Percentiles rank a stretch among this genome's conserved stretches.
Evolutionary conservation across 2,329 filamentous ascomycete genomes (phyloP).

Genomic region (Laburnicola sp.): DNA sequence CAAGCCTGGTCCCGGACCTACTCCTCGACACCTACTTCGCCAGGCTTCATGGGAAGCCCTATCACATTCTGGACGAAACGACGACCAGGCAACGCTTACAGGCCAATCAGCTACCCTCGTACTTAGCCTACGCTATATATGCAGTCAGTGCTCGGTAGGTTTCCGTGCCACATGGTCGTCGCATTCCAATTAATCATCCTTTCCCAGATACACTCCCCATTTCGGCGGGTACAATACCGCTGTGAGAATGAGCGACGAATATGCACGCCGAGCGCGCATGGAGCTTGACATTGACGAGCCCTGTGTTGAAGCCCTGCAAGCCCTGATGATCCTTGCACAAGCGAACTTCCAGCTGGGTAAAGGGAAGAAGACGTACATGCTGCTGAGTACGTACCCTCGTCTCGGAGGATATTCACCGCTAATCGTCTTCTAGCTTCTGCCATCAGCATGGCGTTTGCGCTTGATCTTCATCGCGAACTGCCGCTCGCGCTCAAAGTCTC

Average conservation of each 20-base stretch:
- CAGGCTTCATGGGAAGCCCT: slow-evolving; percentile 79
- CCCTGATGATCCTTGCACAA: slow-evolving; percentile 72
- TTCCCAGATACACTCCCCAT: slow-evolving; percentile 67
- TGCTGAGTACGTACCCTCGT: slow-evolving; percentile 63
- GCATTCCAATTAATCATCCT: slow-evolving; percentile 41
- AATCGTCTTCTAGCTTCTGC: slow-evolving; percentile 61
- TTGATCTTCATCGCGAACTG: slow-evolving; percentile 78
- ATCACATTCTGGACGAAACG: slow-evolving; percentile 71
- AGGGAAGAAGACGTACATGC: slow-evolving; percentile 78
- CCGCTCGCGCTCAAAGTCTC: slow-evolving; percentile 65
- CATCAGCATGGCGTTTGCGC: slow-evolving; percentile 79
- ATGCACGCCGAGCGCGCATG: slow-evolving; percentile 67
- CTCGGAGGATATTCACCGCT: slow-evolving; percentile 16
- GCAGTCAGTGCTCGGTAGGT: slow-evolving; percentile 51
- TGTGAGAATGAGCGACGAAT: slow-evolving; percentile 70
- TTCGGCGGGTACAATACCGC: slow-evolving; percentile 68
- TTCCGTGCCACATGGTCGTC: slow-evolving; percentile 31
- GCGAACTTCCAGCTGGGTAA: slow-evolving; percentile 77
- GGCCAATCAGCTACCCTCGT: slow-evolving; percentile 62
- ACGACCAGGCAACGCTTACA: slow-evolving; percentile 72
- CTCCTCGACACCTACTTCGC: slow-evolving; percentile 79
- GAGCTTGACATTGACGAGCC: slow-evolving; percentile 80
- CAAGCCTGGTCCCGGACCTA: slow-evolving; percentile 59
- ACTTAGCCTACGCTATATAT: slow-evolving; percentile 58
- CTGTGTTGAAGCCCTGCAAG: slow-evolving; percentile 75